Evolutionary conservation across 169 alveolate species (phyloP).

Genomic region (Blepharisma undulans): DNA sequence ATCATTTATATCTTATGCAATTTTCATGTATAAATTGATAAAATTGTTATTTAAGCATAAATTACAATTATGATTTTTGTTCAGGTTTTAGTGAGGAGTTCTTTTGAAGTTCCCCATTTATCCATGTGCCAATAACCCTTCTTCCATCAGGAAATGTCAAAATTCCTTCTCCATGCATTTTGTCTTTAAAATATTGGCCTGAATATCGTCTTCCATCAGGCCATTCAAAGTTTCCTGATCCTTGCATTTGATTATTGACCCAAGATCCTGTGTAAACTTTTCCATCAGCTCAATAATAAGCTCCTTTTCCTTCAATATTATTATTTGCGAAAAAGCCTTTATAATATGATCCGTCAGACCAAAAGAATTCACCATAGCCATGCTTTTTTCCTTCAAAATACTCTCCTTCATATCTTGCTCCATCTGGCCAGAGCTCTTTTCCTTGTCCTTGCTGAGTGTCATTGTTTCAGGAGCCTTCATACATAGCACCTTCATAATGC

Average conservation of each 20-base stretch:
- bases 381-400: slow-evolving; percentile 85
- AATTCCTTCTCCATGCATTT: slow-evolving; percentile 65
- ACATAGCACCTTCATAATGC: background rate
- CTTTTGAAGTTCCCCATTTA: slow-evolving; percentile 66
- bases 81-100: background rate
- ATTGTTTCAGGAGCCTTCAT: background rate
- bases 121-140: slow-evolving; percentile 69
- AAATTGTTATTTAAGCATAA: too few species aligned
- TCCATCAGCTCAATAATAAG: slow-evolving; percentile 47
- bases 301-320: slow-evolving; percentile 51
- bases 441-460: slow-evolving; percentile 29
- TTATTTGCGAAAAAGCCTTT: slow-evolving; percentile 77
- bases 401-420: slow-evolving; percentile 32
- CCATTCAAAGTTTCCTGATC: slow-evolving; percentile 54
- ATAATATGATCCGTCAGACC: slow-evolving; percentile 79
- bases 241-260: slow-evolving; percentile 57
- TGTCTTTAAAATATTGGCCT: slow-evolving; percentile 66
- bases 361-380: slow-evolving; percentile 82
- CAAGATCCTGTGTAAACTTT: slow-evolving; percentile 52
- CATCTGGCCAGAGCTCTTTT: slow-evolving; percentile 13
- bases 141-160: slow-evolving; percentile 78
- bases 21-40: too few species aligned
- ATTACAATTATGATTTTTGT: background rate
- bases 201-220: slow-evolving; percentile 70
- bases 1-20: background rate